Conservation (phyloP, 805 yeast species). For the Lachancea lanzarotensis region DNA sequence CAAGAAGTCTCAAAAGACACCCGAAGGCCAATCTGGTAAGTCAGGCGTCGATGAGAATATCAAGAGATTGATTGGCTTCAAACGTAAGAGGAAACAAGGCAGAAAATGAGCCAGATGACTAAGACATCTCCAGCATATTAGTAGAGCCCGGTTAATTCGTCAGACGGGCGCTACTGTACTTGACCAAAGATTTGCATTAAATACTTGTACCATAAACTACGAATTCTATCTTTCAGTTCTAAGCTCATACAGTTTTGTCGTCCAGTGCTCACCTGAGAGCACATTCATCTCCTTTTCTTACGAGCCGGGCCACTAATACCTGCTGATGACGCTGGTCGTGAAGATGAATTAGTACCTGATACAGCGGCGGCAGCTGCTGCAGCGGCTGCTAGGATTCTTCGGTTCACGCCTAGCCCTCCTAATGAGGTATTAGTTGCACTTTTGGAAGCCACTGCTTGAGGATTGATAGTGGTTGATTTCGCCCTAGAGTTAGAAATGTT, state of each 20-base stretch:
- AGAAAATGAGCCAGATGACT: slow-evolving; percentile 1
- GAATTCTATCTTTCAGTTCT: background rate
- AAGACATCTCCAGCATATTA: background rate
- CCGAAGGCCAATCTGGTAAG: slow-evolving; percentile 18
- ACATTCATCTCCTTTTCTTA: slow-evolving; percentile 24
- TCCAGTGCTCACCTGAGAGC: background rate
- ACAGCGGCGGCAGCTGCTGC: slow-evolving; percentile 36
- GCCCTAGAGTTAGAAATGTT: slow-evolving; percentile 22
- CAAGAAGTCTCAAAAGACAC: slow-evolving; percentile 17
- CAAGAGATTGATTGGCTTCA: slow-evolving; percentile 59
- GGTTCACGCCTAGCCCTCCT: slow-evolving; percentile 32
- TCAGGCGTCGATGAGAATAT: slow-evolving; percentile 47
- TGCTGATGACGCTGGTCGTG: slow-evolving; percentile 10
- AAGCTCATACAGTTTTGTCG: background rate
- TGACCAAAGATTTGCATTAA: slow-evolving; percentile 1
- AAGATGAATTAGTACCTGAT: slow-evolving; percentile 19
- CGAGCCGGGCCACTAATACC: slow-evolving; percentile 20
- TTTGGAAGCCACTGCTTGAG: slow-evolving; percentile 17
- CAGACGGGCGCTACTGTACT: background rate
- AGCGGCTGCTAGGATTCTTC: slow-evolving; percentile 34
- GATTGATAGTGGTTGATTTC: slow-evolving; percentile 18
- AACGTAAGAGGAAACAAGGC: slow-evolving; percentile 49
- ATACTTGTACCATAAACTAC: background rate
- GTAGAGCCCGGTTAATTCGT: background rate
- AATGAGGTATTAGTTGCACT: slow-evolving; percentile 17